Percentiles rank a stretch among this genome's conserved stretches.
Evolutionary conservation across 352 stramenopile species (phyloP).

Genomic region (Blastocystis sp.): DNA sequence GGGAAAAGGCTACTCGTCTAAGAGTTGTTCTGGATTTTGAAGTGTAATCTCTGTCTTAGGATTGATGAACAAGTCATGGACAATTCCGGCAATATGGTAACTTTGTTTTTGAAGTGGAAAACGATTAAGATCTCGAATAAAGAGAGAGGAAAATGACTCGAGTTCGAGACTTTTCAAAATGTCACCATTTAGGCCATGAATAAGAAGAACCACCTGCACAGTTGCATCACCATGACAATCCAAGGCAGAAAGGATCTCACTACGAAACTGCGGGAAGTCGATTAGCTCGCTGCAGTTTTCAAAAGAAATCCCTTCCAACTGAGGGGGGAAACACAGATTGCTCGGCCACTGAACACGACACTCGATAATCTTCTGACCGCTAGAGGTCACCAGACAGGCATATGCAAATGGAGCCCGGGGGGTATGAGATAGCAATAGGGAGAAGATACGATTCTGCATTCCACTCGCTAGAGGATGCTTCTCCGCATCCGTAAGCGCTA

Average conservation of each 20-base stretch:
- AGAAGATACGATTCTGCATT: neutral
- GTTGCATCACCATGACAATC: neutral
- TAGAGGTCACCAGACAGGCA: neutral
- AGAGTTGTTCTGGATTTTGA: neutral
- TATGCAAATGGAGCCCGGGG: neutral
- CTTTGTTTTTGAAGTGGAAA: neutral
- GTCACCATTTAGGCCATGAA: neutral
- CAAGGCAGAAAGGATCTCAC: neutral
- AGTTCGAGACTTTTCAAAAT: neutral
- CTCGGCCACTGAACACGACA: neutral
- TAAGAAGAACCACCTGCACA: neutral
- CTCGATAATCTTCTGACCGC: neutral
- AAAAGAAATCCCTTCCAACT: neutral
- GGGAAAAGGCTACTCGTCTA: neutral
- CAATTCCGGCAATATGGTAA: neutral
- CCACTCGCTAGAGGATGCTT: neutral
- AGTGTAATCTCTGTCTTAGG: slow-evolving; percentile 25
- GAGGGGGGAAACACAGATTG: neutral
- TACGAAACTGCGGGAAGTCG: neutral
- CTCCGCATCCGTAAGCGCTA: neutral
- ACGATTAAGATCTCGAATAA: neutral
- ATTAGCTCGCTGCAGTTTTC: neutral
- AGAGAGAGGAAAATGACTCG: neutral
- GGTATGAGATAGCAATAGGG: neutral
- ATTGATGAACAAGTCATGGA: slow-evolving; percentile 21